Evolutionary conservation across 208 protist genomes (phyloP).

Genomic region (Crithidia sp.): DNA sequence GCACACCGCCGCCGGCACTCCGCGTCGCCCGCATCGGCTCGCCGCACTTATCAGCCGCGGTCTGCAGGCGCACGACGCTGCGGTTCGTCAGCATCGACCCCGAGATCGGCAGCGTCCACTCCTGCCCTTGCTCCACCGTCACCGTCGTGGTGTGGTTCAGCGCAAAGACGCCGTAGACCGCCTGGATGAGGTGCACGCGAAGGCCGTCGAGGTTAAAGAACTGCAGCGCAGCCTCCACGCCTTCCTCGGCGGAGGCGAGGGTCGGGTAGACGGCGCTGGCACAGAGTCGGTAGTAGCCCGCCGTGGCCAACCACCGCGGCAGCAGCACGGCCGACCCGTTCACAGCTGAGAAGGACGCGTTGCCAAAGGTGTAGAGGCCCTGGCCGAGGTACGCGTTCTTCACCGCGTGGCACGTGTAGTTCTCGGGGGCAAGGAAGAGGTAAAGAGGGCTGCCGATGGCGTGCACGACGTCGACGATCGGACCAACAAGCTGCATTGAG

Average conservation of each 20-base stretch:
- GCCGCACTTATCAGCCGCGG: constrained; percentile 35
- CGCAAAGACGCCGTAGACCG: constrained; percentile 65
- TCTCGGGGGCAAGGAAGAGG: constrained; percentile 61
- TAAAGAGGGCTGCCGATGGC: constrained; percentile 64
- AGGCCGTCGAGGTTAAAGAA: constrained; percentile 60
- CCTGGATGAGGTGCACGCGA: constrained; percentile 46
- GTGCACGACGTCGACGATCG: constrained; percentile 52
- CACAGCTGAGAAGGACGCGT: constrained; percentile 51
- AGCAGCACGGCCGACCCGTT: constrained; percentile 61
- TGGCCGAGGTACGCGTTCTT: constrained; percentile 51
- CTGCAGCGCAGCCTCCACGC: constrained; percentile 58
- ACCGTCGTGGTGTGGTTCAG: constrained; percentile 63
- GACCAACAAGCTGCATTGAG: constrained; percentile 53
- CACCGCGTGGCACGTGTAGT: constrained; percentile 46
- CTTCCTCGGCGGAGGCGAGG: constrained; percentile 30
- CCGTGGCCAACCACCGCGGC: constrained; percentile 46
- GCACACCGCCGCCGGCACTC: constrained; percentile 10
- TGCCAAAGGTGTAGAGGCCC: constrained; percentile 34
- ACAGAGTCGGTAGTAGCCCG: constrained; percentile 67
- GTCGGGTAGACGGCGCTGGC: constrained; percentile 60
- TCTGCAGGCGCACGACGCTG: constrained; percentile 54
- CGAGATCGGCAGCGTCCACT: constrained; percentile 67
- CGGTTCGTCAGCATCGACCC: constrained; percentile 64
- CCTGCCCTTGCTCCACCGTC: constrained; percentile 72
- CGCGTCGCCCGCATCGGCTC: constrained; percentile 41